Evolutionary conservation across 768 basidiomycete genomes (phyloP), one percentile per base, ranked within the genome.

Genomic region (Exsudoporus frostii): DNA sequence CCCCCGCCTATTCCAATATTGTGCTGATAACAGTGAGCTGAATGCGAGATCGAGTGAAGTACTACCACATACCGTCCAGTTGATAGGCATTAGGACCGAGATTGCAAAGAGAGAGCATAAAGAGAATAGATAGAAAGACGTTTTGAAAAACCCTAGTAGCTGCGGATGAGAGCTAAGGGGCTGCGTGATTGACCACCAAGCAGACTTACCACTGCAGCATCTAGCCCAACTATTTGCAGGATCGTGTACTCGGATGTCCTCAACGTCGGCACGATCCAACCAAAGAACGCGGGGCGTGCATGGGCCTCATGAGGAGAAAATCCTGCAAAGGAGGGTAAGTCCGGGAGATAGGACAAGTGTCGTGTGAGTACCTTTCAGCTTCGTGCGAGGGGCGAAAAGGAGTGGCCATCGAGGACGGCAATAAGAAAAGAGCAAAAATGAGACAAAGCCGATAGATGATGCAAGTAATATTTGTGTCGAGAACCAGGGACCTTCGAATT

Each of bases 241-340:
- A 99, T 84, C 0, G 92, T 89, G 55, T 91, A 94, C 66, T 99
- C 96, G 41, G 91, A 94, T 0, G 88, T 93, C 53, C 80, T 76
- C 39, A 98, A 79, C 0, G 96, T 98, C 1, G 96, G 96, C 60
- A 96, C 72, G 48, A 99, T 90, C 96, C 97, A 99, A 24, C 93
- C 93, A 71, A 97, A 93, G 74, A 97, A 90, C 0, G 88, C 84
- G 54, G 82, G 79, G 61, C 91, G 88, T 3, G 85, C 84, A 65
- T 95, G 93, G 0, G 90, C 93, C 69, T 95, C 92, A 59, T 93
- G 91, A 19, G 93, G 92, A 5, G 93, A 95, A 73, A 96, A 96
- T 3, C 88, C 92, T 94, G 64, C 5, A 20, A 24, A 27, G 3
- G 30, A 39, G n/a, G 22, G 48, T 61, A 32, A 64, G 45, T 17